Conservation (phyloP, 2,329 filamentous ascomycete species). For the Claviceps sp. region DNA sequence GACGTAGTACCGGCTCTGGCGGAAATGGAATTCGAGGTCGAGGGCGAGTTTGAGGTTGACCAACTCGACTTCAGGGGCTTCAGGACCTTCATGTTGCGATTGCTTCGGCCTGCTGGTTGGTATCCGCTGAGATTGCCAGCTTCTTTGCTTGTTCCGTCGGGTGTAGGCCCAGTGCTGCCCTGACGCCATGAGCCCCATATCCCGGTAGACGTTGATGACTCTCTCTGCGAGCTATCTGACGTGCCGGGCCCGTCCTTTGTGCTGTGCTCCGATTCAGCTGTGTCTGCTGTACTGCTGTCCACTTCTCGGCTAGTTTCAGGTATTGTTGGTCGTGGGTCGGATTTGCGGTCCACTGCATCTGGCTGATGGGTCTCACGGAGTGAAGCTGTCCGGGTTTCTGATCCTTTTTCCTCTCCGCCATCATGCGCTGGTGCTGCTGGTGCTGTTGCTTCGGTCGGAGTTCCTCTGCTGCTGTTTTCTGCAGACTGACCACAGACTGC, state of each 20-base stretch:
- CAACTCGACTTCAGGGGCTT: slow-evolving; percentile 53
- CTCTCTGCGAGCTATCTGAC: slow-evolving; percentile 24
- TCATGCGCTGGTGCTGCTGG: not conserved
- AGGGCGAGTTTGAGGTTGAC: slow-evolving; percentile 27
- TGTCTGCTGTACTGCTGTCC: slow-evolving; percentile 21
- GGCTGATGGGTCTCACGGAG: slow-evolving; percentile 23
- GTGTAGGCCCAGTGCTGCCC: slow-evolving; percentile 31
- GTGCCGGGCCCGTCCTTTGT: slow-evolving; percentile 17
- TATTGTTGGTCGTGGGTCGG: slow-evolving; percentile 20
- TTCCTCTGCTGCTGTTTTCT: slow-evolving; percentile 3
- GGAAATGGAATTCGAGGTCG: slow-evolving; percentile 46
- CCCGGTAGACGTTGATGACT: slow-evolving; percentile 36
- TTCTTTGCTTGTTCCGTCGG: slow-evolving; percentile 41
- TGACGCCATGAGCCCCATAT: slow-evolving; percentile 65
- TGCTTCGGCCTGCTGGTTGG: slow-evolving; percentile 48
- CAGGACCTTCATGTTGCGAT: slow-evolving; percentile 78
- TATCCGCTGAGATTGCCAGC: slow-evolving; percentile 49
- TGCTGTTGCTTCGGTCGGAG: slow-evolving; percentile 5
- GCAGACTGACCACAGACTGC: slow-evolving; percentile 17
- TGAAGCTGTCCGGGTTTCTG: slow-evolving; percentile 19
- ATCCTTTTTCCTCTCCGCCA: slow-evolving; percentile 8
- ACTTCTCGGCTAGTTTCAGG: slow-evolving; percentile 32
- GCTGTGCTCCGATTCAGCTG: slow-evolving; percentile 11
- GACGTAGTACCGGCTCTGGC: slow-evolving; percentile 30
- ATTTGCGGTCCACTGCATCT: slow-evolving; percentile 22